phyloP scores from a whole-genome alignment of 345 rosid species.

The Gossypium arboreum region DNA sequence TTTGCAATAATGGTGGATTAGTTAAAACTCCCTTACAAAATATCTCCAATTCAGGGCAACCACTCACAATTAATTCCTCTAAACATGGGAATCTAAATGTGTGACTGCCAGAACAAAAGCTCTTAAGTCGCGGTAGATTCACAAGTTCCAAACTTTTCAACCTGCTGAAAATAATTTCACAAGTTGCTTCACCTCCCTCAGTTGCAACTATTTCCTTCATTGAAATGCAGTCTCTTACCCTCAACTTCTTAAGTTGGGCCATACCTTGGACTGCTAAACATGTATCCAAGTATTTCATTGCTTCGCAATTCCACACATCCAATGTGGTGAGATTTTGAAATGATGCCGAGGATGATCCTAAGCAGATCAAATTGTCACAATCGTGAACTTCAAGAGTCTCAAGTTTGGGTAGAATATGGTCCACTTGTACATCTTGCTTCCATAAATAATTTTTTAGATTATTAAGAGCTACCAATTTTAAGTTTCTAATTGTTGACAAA shows the following conservation, averaged over 20 bases:
- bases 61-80: not conserved
- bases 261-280: constrained; percentile 3
- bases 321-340: not conserved
- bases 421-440: not conserved
- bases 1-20: not conserved
- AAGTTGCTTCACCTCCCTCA: not conserved
- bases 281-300: not conserved
- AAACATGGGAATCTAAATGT: not conserved
- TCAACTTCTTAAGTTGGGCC: not conserved
- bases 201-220: not conserved
- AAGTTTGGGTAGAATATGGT: not conserved
- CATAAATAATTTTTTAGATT: not conserved
- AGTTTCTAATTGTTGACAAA: not conserved
- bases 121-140: not conserved
- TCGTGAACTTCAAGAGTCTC: not conserved
- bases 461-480: not conserved
- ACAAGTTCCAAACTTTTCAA: not conserved
- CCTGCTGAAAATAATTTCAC: not conserved
- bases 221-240: not conserved
- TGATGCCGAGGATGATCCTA: not conserved
- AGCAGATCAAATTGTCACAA: not conserved
- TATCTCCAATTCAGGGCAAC: not conserved
- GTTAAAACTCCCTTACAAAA: not conserved
- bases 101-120: not conserved
- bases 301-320: not conserved